Evolutionary conservation across 441 rosid species (phyloP), one percentile per base, ranked within the genome.

Genomic region (Euphorbia schlechtendalii): DNA sequence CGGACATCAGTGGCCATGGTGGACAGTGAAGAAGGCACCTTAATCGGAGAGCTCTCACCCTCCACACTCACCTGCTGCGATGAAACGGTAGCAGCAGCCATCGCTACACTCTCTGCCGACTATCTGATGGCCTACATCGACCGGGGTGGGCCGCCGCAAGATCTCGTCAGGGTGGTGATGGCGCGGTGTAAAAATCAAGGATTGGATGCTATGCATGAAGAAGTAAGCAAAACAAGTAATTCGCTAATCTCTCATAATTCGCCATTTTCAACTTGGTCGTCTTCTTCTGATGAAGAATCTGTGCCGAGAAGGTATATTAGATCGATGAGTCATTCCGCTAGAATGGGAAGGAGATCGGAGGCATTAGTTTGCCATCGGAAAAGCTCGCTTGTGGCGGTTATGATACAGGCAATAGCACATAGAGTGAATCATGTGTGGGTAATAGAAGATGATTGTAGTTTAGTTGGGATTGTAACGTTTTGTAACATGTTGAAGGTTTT

Each of bases 401-500:
- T 93, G 99, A 80, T 90, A 66, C 96, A 93, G 69, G 97, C 97
- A 27, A 83, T 87, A 56, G 78, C 97, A 30, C 92, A 83, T 25
- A 84, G 96, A 36, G 93, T 88, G 74, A 93, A 84, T 27, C 84
- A 93, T 45, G 93, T 87, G 54, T 93, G 98, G 98, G 98, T 93
- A 21, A 57, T 80, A 10, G 87, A 85, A 59, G 86, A 83, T 13
- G 96, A 90, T 55, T 81, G 82, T 68, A 80, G 85, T 71, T 77
- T 93, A 80, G 79, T 83, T 43, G 98, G 98, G 49, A 86, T 90
- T 59, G 97, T 93, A 14, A 88, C 91, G 13, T 93, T 93, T 74
- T 73, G 76, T 61, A 77, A 79, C 41, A 75, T 93, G 74, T 75
- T 93, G 17, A 81, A 78, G 40, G 84, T 85, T 67, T 90, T 93